Evolutionary conservation across 2,329 filamentous ascomycete genomes (phyloP), one percentile per base, ranked within the genome.

Genomic region (Diaporthe sp.): DNA sequence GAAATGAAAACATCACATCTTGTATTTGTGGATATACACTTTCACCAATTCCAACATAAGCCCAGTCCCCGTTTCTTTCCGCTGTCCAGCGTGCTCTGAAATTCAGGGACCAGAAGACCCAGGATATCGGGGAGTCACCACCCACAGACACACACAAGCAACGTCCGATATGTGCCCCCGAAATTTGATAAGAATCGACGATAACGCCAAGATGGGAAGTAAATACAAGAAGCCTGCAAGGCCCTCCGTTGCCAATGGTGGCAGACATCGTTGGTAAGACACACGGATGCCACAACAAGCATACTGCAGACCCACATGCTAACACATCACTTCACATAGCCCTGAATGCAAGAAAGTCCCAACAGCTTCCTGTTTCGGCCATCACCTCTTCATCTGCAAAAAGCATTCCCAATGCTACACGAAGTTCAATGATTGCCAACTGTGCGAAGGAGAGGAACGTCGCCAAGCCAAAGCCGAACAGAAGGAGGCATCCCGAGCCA

Each of bases 151-250:
- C 2, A 19, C 30, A 5, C 4, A 17, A 22, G 2, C 28, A 19
- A 3, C 40, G 1, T 3, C 28, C 33, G 25, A 8, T 19, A 64
- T 42, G 38, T 35, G n/a, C 13, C 10, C 22, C 2, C 4, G 10
- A 1, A 28, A 67, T 17, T 38, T 5, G 4, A 28, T 4, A 52
- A 3, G 6, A 25, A 1, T 25, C 30, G 2, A 38, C 6, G 5
- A 1, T 2, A 50, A 17, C 12, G 33, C n/a, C 45, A 28, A 6
- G 10, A 68, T 68, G 64, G 33, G 33, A 15, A 15, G 40, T 8
- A 68, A 68, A 15, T 54, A 54, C n/a, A 68, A 68, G 47, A 68
- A 68, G 15, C 64, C 64, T 2, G 45, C 30, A 10, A 38, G 40
- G 9, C 64, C 64, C 0, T 68, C 64, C 1, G 22, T n/a, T 8